Evolutionary conservation across 306 rosid genomes (phyloP).

Genomic region (apple (Malus domestica)): ASM211411v1 NC_041800.1:12789001-12789500

Average conservation of each 20-base stretch:
- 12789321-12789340: background rate
- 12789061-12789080: background rate
- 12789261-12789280: background rate
- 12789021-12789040: background rate
- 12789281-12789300: background rate
- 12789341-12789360: background rate
- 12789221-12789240: background rate
- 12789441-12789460: constrained; percentile 70
- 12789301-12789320: background rate
- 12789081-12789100: background rate
- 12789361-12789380: background rate
- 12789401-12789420: constrained; percentile 98
- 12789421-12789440: constrained; percentile 85
- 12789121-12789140: too few relatives aligned
- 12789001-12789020: background rate
- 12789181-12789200: background rate
- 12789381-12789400: constrained; percentile 67
- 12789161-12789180: too few relatives aligned
- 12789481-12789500: constrained; percentile 76
- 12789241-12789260: too few relatives aligned
- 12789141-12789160: too few relatives aligned
- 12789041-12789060: background rate
- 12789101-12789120: too few relatives aligned
- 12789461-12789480: constrained; percentile 77
- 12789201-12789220: background rate